Percentiles rank a stretch among this genome's conserved stretches.
phyloP scores from a whole-genome alignment of 345 rosid species.

The Dipteronia sinensis region DNA sequence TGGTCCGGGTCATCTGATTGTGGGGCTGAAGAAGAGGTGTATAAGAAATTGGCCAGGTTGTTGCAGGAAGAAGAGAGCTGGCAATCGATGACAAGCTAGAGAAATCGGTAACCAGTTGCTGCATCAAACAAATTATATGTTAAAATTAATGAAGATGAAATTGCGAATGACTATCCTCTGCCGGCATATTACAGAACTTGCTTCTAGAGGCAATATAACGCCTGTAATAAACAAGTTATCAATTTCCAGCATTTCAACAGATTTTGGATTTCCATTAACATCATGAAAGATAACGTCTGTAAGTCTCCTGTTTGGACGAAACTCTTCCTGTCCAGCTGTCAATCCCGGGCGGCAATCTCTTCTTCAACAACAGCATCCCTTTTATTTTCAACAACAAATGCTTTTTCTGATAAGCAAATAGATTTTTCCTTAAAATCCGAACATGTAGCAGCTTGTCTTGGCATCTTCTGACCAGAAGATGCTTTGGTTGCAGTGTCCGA shows the following conservation, averaged over 20 bases:
- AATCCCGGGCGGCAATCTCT: constrained; percentile 46
- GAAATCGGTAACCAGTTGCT: constrained; percentile 26
- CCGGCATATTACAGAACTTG: constrained; percentile 59
- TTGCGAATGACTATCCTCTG: constrained; percentile 80
- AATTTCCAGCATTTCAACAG: constrained; percentile 62
- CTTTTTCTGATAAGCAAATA: constrained; percentile 36
- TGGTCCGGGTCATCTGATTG: constrained; percentile 23
- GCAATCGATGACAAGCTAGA: constrained; percentile 55
- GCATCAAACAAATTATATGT: constrained; percentile 49
- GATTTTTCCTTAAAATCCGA: constrained; percentile 61
- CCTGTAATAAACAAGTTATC: constrained; percentile 53
- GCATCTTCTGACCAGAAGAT: constrained; percentile 42
- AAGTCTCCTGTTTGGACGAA: constrained; percentile 55
- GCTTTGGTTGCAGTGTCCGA: constrained; percentile 24
- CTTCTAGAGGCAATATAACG: constrained; percentile 51
- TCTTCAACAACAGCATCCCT: constrained; percentile 42
- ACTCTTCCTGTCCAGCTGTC: constrained; percentile 33
- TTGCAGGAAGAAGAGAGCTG: constrained; percentile 75
- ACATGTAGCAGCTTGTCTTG: constrained; percentile 77
- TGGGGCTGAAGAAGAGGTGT: constrained; percentile 48
- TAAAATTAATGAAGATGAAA: constrained; percentile 79
- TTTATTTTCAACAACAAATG: constrained; percentile 47
- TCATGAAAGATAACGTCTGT: constrained; percentile 52
- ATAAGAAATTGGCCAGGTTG: constrained; percentile 55
- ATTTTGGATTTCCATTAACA: constrained; percentile 33